Percentiles rank a stretch among this genome's conserved stretches.
Evolutionary conservation across 805 yeast genomes (phyloP).

Genomic region (Pichia occidentalis): DNA sequence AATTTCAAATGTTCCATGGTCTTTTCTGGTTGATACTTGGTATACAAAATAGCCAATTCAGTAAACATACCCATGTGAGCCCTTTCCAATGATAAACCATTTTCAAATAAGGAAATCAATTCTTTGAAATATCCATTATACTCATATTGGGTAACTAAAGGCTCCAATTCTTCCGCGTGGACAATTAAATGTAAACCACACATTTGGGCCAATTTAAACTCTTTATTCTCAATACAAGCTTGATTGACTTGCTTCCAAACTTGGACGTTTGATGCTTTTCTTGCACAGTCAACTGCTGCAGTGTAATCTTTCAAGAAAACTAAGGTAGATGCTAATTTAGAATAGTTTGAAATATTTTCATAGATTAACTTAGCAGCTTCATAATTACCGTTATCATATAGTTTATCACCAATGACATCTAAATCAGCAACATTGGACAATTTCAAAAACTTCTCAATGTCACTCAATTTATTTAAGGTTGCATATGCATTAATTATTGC

Average conservation of each 20-base stretch:
- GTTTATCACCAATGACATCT: constrained; percentile 86
- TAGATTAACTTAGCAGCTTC: constrained; percentile 89
- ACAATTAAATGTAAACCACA: constrained; percentile 96
- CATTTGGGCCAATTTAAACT: constrained; percentile 94
- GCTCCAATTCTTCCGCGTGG: constrained; percentile 95
- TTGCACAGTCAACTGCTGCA: constrained; percentile 96
- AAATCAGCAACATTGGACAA: constrained; percentile 91
- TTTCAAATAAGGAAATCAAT: constrained; percentile 86
- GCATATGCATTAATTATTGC: constrained; percentile 87
- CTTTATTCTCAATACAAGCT: constrained; percentile 92
- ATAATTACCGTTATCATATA: constrained; percentile 74
- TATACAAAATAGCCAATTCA: constrained; percentile 83
- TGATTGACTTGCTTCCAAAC: constrained; percentile 98
- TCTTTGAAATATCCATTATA: constrained; percentile 86
- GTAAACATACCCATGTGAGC: constrained; percentile 99
- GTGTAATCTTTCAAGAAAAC: constrained; percentile 90
- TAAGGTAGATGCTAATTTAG: constrained; percentile 93
- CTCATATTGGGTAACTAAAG: constrained; percentile 81
- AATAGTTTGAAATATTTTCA: constrained; percentile 83
- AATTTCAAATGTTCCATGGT: constrained; percentile 94
- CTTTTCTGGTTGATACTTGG: constrained; percentile 83
- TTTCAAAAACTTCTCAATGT: constrained; percentile 76
- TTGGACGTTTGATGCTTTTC: constrained; percentile 87
- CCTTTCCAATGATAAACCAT: constrained; percentile 92
- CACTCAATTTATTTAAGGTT: constrained; percentile 61